Percentiles rank a stretch among this genome's conserved stretches.
Conservation (phyloP, 176 grass and related monocot species). For the Poa annua region DNA sequence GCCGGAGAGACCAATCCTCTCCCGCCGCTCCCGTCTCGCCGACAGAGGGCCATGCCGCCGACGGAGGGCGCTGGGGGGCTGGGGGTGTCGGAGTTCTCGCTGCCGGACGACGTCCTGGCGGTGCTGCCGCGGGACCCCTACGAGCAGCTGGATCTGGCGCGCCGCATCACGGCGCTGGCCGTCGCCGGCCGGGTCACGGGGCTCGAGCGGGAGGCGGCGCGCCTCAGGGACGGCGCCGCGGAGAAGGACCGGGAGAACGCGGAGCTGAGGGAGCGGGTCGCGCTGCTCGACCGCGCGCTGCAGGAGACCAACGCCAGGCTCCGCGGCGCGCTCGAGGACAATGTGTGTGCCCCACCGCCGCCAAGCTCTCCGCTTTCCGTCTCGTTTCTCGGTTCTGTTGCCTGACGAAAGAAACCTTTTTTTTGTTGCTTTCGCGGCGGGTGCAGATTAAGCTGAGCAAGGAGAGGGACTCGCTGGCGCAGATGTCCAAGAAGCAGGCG, state of each 20-base stretch:
- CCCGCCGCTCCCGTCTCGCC: background rate
- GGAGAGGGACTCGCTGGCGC: slow-evolving; percentile 80
- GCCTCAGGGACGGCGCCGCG: slow-evolving; percentile 57
- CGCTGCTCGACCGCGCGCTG: slow-evolving; percentile 66
- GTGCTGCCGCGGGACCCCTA: slow-evolving; percentile 80
- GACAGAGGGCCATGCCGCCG: slow-evolving; percentile 37
- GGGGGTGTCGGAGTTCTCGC: slow-evolving; percentile 49
- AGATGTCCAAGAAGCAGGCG: slow-evolving; percentile 75
- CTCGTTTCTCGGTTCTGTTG: background rate
- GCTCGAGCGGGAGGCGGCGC: slow-evolving; percentile 70
- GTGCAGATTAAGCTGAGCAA: slow-evolving; percentile 74
- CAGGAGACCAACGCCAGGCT: slow-evolving; percentile 74
- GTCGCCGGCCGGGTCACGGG: slow-evolving; percentile 72
- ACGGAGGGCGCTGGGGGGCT: slow-evolving; percentile 16
- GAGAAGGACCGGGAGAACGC: slow-evolving; percentile 60
- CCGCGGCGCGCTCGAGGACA: slow-evolving; percentile 77
- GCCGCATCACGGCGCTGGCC: slow-evolving; percentile 87
- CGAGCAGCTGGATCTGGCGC: slow-evolving; percentile 93
- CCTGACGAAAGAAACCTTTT: background rate
- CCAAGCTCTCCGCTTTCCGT: background rate
- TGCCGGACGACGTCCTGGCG: slow-evolving; percentile 72
- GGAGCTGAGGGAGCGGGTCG: slow-evolving; percentile 76
- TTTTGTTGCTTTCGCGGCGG: background rate
- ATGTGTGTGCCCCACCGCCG: slow-evolving; percentile 49
- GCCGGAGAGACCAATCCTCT: slow-evolving; percentile 8